Percentiles rank a stretch among this genome's conserved stretches.
Conservation (phyloP, 306 rosid species). For the Clitoria ternatea region DNA sequence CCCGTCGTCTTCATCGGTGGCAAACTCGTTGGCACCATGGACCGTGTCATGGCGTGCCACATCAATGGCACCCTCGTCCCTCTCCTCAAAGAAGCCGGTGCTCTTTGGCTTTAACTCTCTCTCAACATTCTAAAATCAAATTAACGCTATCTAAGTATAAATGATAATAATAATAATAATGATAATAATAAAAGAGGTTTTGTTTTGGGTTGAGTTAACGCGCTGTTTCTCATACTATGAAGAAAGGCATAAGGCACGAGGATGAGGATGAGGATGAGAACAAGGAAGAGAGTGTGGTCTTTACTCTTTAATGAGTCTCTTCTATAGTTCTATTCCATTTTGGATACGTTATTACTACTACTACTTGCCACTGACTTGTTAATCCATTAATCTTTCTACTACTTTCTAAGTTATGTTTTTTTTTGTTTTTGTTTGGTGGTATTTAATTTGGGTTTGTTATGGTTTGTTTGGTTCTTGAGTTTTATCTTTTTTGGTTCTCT, state of each 20-base stretch:
- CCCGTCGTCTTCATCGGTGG: conserved; percentile 95
- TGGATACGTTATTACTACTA: conserved; percentile 3
- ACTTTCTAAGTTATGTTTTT: neutral
- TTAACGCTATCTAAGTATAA: neutral
- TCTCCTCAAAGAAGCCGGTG: conserved; percentile 96
- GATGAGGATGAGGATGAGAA: neutral
- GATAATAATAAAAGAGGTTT: neutral
- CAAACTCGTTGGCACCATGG: conserved; percentile 83
- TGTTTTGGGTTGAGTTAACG: too few relatives aligned
- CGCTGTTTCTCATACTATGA: too few relatives aligned
- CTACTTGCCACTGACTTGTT: conserved; percentile 23
- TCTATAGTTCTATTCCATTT: conserved; percentile 27
- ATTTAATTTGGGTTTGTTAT: conserved; percentile 29
- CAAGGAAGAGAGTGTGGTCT: conserved; percentile 13
- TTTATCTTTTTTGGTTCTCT: neutral
- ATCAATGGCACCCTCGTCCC: conserved; percentile 88
- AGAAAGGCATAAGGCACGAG: too few relatives aligned
- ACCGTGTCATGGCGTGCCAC: conserved; percentile 87
- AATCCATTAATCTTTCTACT: conserved; percentile 1
- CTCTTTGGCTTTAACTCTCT: conserved; percentile 78
- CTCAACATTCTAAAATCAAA: too few relatives aligned
- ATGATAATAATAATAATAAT: neutral
- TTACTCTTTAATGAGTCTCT: conserved; percentile 25
- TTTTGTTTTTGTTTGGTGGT: neutral
- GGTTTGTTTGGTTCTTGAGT: conserved; percentile 26